These are phyloP conservation scores for Adansonia gregorii DNA, from an alignment of 441 rosid species.

Conservation along the genomic window DNA sequence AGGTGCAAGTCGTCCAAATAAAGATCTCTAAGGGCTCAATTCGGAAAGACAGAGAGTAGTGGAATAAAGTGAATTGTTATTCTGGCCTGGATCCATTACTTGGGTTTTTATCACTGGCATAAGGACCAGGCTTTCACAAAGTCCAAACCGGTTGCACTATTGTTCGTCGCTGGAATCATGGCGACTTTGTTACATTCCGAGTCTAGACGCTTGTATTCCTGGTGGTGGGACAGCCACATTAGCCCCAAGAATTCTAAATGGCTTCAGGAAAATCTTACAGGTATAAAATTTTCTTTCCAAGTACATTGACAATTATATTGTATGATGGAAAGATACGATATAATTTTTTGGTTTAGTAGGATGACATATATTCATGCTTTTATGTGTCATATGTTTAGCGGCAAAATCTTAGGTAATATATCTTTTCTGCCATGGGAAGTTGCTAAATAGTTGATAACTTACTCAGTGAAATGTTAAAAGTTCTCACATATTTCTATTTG, in stretches of 20 bases:
- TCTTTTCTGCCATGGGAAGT: not conserved
- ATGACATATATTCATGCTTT: not conserved
- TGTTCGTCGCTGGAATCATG: conserved; percentile 50
- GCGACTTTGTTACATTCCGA: conserved; percentile 51
- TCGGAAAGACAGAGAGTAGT: conserved; percentile 23
- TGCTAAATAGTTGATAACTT: not conserved
- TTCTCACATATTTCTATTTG: not conserved
- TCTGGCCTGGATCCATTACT: conserved; percentile 82
- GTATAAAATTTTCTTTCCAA: conserved; percentile 33
- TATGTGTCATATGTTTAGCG: not conserved
- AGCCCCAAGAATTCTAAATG: conserved; percentile 79
- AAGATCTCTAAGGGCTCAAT: conserved; percentile 23
- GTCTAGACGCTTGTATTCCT: conserved; percentile 62
- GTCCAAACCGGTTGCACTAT: conserved; percentile 47
- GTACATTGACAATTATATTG: not conserved
- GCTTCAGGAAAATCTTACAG: conserved; percentile 90
- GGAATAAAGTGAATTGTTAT: conserved; percentile 32
- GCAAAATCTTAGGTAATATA: not conserved
- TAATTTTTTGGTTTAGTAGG: not conserved
- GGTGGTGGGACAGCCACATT: conserved; percentile 93
- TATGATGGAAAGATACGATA: not conserved
- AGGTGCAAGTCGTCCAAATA: conserved; percentile 35
- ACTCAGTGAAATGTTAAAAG: not conserved
- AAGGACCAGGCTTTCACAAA: conserved; percentile 47
- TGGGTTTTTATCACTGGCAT: conserved; percentile 50